These are phyloP conservation scores for Lactarius evosmus DNA, from an alignment of 768 basidiomycete species.

Conservation along the genomic window DNA sequence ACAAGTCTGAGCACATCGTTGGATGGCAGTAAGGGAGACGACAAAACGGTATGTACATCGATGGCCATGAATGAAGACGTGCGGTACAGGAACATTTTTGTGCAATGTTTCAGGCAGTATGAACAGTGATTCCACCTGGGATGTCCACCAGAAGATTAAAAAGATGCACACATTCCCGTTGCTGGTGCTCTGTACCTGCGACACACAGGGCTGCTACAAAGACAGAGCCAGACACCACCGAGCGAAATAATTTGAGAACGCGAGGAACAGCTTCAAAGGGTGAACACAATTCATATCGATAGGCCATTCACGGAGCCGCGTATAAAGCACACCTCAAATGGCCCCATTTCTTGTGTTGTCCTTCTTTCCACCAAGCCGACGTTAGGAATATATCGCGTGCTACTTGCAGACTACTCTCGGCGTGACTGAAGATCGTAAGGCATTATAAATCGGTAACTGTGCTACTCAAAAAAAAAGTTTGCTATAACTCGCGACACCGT, in stretches of 20 bases:
- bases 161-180: not conserved
- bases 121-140: no score
- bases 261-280: slow-evolving; percentile 81
- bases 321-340: not conserved
- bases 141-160: no score
- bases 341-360: not conserved
- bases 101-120: no score
- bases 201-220: slow-evolving; percentile 48
- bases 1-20: no score
- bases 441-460: slow-evolving; percentile 12
- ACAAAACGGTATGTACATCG: no score
- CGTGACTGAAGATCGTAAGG: not conserved
- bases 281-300: slow-evolving; percentile 35
- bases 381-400: not conserved
- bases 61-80: no score
- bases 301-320: not conserved
- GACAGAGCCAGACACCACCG: slow-evolving; percentile 41
- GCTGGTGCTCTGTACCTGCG: not conserved
- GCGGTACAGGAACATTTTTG: no score
- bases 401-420: not conserved
- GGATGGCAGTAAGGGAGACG: no score
- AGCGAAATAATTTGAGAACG: slow-evolving; percentile 69
- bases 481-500: no score
- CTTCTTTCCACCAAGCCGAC: not conserved
- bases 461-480: slow-evolving; percentile 13